Base-by-base conservation (phyloP, 2,329 filamentous ascomycete genomes). In the Xylariaceae sp. region DNA sequence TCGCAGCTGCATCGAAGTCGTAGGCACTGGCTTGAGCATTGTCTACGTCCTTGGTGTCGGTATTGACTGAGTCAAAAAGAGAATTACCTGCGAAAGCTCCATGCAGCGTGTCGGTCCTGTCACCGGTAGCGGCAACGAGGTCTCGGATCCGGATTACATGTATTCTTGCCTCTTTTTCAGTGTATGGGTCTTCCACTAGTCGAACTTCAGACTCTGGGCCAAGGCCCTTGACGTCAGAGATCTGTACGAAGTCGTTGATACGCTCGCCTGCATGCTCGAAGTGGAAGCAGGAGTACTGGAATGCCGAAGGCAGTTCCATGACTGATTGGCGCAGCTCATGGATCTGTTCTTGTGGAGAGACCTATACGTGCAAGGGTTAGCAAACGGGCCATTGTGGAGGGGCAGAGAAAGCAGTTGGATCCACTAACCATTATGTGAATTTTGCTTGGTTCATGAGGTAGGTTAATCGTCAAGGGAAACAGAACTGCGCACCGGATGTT, bases 201-300 rank as follows among this genome's bases (percentile, higher is more conserved):
- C 80, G 81, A 55, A 96, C 80, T 66, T 91, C 87, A 37, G 91
- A 88, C 59, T 91, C 85, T 35, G 86, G 74, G 51, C 83, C 82
- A 53, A 99, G 81, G 54, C 83, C 90, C 47, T 87, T 80, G 53
- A 99, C 88, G 69, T 99, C 92, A 52, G 89, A 91, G 59, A 99
- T 81, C 70, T 95, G 87, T 56, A 95, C 82, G 66, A 94, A 97
- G 73, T 99, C 94, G 72, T 97, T 97, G 79, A 99, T 87, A 62
- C 88, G 87, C 73, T 88, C 78, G 63, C 90, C 89, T 56, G 89
- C 86, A 75, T 91, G 86, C 75, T 97, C 91, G 66, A 99, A 85
- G 74, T 99, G 94, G 77, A 99, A 99, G 79, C 94, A 99, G 51
- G 94, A 95, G 77, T 96, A 96, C 73, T 95, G 91, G 75, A 96